Conservation (phyloP, 2,329 filamentous ascomycete genomes). For the Clarireedia paspali region DNA sequence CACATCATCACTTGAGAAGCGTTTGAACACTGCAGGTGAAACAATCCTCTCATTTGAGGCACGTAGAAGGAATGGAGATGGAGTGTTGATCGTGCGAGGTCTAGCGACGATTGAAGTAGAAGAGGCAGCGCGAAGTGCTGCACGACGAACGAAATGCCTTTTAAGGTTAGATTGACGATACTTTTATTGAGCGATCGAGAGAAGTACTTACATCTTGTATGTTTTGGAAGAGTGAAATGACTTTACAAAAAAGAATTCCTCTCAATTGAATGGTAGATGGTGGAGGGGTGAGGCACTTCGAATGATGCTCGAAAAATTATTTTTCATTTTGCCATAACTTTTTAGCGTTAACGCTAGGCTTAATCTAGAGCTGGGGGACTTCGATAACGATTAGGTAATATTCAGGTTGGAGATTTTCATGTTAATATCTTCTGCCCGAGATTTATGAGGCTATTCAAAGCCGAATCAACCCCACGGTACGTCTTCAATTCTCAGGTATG, state of each 20-base stretch:
- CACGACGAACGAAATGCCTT: constrained; percentile 41
- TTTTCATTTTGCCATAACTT: constrained; percentile 3
- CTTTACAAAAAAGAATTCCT: background rate
- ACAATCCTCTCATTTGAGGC: constrained; percentile 30
- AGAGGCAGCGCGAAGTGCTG: constrained; percentile 44
- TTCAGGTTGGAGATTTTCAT: too few species aligned
- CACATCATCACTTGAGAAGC: constrained; percentile 40
- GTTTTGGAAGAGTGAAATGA: background rate
- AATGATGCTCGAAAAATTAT: background rate
- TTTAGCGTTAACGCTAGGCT: background rate
- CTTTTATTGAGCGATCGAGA: background rate
- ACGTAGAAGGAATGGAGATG: constrained; percentile 30
- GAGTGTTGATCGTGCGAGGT: constrained; percentile 33
- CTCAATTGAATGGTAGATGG: background rate
- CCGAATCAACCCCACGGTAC: too few species aligned
- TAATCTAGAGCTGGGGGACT: too few species aligned
- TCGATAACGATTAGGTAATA: too few species aligned
- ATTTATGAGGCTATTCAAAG: too few species aligned
- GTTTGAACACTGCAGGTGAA: constrained; percentile 33
- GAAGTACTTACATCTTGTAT: constrained; percentile 19
- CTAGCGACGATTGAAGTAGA: constrained; percentile 36
- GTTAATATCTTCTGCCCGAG: too few species aligned
- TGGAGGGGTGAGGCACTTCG: background rate
- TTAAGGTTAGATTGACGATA: constrained; percentile 4
- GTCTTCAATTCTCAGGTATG: too few species aligned